A percentile compares a stretch with the other conserved stretches of the same genome.
These are phyloP conservation scores for Thermothielavioides terrestris DNA, from an alignment of 495 filamentous ascomycete genomes.

Conservation along the genomic window DNA sequence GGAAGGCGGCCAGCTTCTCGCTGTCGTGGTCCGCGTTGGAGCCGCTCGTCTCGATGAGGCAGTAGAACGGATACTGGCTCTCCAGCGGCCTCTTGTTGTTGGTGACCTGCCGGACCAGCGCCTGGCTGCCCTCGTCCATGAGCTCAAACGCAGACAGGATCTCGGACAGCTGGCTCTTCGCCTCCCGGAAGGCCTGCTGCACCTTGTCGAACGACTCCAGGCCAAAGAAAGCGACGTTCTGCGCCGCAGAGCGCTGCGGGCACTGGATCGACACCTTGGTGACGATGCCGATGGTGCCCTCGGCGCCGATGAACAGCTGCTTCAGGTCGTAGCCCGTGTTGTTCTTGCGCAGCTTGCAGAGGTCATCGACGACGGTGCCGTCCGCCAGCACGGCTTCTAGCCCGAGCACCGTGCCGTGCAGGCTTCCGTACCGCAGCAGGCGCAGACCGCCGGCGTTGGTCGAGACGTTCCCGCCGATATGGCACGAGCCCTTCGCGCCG, in stretches of 20 bases:
- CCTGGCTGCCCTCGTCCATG: constrained; percentile 80
- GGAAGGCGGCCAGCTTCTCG: constrained; percentile 73
- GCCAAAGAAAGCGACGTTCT: constrained; percentile 87
- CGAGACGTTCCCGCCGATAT: constrained; percentile 95
- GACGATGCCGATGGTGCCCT: constrained; percentile 91
- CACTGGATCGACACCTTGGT: constrained; percentile 84
- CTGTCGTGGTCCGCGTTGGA: constrained; percentile 88
- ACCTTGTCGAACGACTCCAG: constrained; percentile 80
- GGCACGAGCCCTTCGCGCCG: constrained; percentile 94
- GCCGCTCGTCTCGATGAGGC: constrained; percentile 89
- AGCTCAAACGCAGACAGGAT: constrained; percentile 96
- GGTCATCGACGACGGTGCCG: constrained; percentile 81
- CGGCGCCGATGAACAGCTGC: constrained; percentile 91
- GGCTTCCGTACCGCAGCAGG: constrained; percentile 81
- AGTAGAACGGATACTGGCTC: constrained; percentile 83
- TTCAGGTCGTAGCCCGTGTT: constrained; percentile 96
- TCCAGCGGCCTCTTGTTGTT: constrained; percentile 74
- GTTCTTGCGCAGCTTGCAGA: constrained; percentile 86
- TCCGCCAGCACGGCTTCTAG: constrained; percentile 89
- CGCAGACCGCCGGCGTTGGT: constrained; percentile 92
- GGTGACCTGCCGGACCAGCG: constrained; percentile 62
- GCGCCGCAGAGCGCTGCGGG: constrained; percentile 71
- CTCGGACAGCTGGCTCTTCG: constrained; percentile 82
- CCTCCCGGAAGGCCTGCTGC: constrained; percentile 70
- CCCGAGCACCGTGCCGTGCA: constrained; percentile 87